Evolutionary conservation across 2,329 filamentous ascomycete genomes (phyloP), one percentile per base, ranked within the genome.

Genomic region (Cladosporium velox): DNA sequence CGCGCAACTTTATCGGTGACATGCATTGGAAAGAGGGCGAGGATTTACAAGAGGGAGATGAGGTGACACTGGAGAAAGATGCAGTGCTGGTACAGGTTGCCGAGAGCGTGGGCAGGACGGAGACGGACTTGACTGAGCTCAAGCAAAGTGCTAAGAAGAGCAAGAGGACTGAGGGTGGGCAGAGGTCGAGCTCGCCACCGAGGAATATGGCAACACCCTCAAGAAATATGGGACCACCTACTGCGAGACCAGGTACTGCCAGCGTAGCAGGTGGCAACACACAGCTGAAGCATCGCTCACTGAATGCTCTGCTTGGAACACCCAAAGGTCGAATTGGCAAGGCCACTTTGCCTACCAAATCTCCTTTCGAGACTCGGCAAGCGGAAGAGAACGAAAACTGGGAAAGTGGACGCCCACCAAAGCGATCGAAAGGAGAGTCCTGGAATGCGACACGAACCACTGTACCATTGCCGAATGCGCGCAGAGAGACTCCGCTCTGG

Each of bases 1-100:
- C 86, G 2, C 88, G 91, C 0, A 92, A 93, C 75, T 92, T 90
- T 70, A 85, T 97, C 32, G 93, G 93, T 3, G 93, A 97, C 76
- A 87, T 88, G 35, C 92, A 97, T 78, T 95, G 91, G 89, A 87
- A 88, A 52, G 84, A 88, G 55, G 85, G 86, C 62, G 85, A 84
- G 44, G 85, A 86, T n/a, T 80, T 97, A 26, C 86, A 86, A 38
- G 91, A 95, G 67, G 93, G 93, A 6, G 91, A 96, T 68, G 92
- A 97, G 77, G 77, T 97, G 62, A 84, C 88, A 65, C 81, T 97
- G 62, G 92, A 97, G 71, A 86, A 88, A 59, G 90, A 89, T 58
- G 87, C 87, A 1, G 86, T 91, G 32, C 84, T 96, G 66, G 90
- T 97, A 12, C 88, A 97, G 77, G 91, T 97, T 1, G 86, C 86